Percentiles rank a stretch among this genome's conserved stretches.
Conservation (phyloP, 139 green algal species). For the Chlorella sp. region DNA sequence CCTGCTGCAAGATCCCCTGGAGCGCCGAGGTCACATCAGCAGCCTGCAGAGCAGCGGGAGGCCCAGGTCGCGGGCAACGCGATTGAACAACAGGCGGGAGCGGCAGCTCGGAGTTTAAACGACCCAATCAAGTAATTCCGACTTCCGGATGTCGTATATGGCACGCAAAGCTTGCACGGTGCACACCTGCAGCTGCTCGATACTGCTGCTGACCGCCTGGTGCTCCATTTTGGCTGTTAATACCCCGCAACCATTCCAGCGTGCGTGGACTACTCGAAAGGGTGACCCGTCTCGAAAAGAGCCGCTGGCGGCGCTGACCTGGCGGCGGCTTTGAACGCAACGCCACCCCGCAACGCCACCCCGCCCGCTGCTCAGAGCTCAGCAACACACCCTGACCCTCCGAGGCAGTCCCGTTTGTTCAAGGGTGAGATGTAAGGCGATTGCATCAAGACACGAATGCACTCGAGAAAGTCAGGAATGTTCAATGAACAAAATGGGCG, state of each 20-base stretch:
- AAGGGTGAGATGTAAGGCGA: too few relatives aligned
- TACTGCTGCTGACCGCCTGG: background rate
- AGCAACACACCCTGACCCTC: background rate
- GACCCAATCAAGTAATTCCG: background rate
- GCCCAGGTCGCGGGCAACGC: background rate
- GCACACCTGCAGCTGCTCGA: slow-evolving; percentile 28
- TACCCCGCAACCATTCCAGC: background rate
- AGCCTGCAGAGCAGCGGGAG: slow-evolving; percentile 2
- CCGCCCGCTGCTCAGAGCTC: background rate
- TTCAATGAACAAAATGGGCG: too few relatives aligned
- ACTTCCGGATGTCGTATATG: background rate
- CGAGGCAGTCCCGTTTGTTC: background rate
- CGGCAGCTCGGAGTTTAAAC: background rate
- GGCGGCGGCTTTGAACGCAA: too few relatives aligned
- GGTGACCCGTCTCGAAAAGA: background rate
- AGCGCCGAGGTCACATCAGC: slow-evolving; percentile 19
- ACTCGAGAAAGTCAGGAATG: too few relatives aligned
- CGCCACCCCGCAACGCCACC: background rate
- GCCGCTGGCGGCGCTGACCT: background rate
- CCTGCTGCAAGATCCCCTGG: slow-evolving; percentile 20
- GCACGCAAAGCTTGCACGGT: background rate
- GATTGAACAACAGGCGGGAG: background rate
- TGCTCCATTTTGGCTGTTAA: background rate
- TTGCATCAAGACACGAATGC: too few relatives aligned
- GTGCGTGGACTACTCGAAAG: background rate